A percentile compares a stretch with the other conserved stretches of the same genome.
Conservation (phyloP, 805 yeast genomes). For the Candida alai region DNA sequence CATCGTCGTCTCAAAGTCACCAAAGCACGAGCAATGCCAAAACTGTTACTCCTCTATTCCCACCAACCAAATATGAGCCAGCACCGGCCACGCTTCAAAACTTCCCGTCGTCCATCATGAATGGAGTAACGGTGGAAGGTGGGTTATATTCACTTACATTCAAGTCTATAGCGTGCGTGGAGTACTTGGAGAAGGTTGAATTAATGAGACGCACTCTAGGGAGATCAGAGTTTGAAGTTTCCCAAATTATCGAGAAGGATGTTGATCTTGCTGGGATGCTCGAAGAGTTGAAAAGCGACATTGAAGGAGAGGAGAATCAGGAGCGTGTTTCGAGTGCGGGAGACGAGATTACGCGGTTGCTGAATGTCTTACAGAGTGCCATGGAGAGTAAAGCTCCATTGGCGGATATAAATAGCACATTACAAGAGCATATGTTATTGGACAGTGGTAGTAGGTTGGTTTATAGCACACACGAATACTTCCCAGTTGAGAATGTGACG, state of each 20-base stretch:
- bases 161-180: conserved; percentile 35
- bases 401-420: conserved; percentile 13
- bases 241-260: conserved; percentile 10
- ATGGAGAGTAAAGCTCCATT: conserved; percentile 14
- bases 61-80: conserved; percentile 12
- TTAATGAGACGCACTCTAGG: conserved; percentile 25
- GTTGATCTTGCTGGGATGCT: conserved; percentile 14
- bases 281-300: conserved; percentile 19
- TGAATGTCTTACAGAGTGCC: conserved; percentile 9
- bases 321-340: conserved; percentile 3
- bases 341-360: conserved; percentile 2
- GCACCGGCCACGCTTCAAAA: conserved; percentile 13
- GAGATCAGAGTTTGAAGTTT: conserved; percentile 9
- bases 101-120: conserved; percentile 31
- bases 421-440: conserved; percentile 14
- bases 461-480: too few relatives aligned
- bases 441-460: conserved; percentile 16
- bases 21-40: background rate
- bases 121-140: conserved; percentile 39
- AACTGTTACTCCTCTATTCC: conserved; percentile 4
- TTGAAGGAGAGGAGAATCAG: conserved; percentile 12
- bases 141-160: conserved; percentile 40
- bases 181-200: conserved; percentile 33
- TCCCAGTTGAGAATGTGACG: too few relatives aligned
- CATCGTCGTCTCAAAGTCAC: background rate